phyloP scores from a whole-genome alignment of 2,329 filamentous ascomycete genomes.

The Chalaropsis thielavioides region DNA sequence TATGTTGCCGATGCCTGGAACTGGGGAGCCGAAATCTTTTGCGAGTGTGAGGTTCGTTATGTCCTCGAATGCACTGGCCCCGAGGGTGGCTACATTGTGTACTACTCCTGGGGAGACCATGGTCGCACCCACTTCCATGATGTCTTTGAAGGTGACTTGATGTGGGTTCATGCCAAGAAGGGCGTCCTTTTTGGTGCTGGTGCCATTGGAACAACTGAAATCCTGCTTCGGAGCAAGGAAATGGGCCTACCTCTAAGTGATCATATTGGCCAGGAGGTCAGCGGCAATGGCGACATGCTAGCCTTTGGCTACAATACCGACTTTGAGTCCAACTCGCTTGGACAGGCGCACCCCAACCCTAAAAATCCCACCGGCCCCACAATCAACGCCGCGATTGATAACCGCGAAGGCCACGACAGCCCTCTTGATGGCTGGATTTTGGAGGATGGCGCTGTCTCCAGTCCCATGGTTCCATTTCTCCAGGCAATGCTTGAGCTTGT shows the following conservation, averaged over 20 bases:
- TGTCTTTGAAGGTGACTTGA: constrained; percentile 42
- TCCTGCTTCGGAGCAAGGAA: constrained; percentile 44
- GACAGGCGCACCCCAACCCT: constrained; percentile 33
- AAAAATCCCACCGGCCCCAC: constrained; percentile 45
- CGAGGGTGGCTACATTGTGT: constrained; percentile 44
- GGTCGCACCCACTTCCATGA: constrained; percentile 41
- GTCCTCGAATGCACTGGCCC: constrained; percentile 37
- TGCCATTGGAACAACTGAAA: constrained; percentile 50
- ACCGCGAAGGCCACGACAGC: constrained; percentile 36
- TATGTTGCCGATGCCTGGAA: constrained; percentile 58
- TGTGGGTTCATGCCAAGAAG: constrained; percentile 53
- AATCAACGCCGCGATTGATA: constrained; percentile 49
- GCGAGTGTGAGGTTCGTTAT: constrained; percentile 51
- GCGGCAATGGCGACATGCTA: constrained; percentile 52
- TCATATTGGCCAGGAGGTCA: constrained; percentile 44
- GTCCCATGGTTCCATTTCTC: constrained; percentile 40
- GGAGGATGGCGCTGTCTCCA: constrained; percentile 47
- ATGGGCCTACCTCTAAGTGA: constrained; percentile 44
- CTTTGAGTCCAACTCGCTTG: constrained; percentile 41
- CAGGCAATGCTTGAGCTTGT: constrained; percentile 42
- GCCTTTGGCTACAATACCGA: constrained; percentile 52
- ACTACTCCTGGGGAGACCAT: constrained; percentile 49
- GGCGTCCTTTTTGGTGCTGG: constrained; percentile 54
- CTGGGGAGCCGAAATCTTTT: constrained; percentile 58
- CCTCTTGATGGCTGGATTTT: constrained; percentile 48